These are phyloP conservation scores for Vigna mungo DNA, from an alignment of 306 rosid species.

Conservation along the genomic window DNA sequence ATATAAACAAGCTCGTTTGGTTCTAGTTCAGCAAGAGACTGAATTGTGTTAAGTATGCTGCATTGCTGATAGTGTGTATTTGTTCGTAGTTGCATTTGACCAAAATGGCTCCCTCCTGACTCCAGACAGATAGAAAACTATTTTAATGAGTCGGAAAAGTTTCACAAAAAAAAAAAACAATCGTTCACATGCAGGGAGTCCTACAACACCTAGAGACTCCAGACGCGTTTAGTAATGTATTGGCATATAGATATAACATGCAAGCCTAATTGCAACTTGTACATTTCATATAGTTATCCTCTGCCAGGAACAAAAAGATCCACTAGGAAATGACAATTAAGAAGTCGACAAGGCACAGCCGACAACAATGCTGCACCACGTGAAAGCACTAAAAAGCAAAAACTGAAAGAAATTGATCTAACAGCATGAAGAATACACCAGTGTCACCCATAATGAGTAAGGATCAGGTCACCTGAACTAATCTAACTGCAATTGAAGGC, in stretches of 20 bases:
- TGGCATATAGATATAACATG: not conserved
- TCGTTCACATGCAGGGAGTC: slow-evolving; percentile 6
- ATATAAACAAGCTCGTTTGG: not conserved
- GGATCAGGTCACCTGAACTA: slow-evolving; percentile 77
- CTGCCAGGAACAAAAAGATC: slow-evolving; percentile 20
- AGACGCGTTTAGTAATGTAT: not conserved
- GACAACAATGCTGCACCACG: slow-evolving; percentile 25
- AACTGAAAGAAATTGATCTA: slow-evolving; percentile 12
- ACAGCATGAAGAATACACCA: slow-evolving; percentile 27
- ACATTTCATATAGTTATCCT: slow-evolving; percentile 30
- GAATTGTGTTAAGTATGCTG: slow-evolving; percentile 9
- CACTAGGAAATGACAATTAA: not conserved
- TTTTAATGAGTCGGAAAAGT: not conserved
- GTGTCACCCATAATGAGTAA: not conserved
- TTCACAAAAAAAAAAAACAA: not conserved
- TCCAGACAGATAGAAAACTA: slow-evolving; percentile 14
- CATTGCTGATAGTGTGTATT: slow-evolving; percentile 14
- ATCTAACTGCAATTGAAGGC: slow-evolving; percentile 96
- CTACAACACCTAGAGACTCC: slow-evolving; percentile 4
- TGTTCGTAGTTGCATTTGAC: slow-evolving; percentile 24
- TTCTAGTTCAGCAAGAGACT: slow-evolving; percentile 9
- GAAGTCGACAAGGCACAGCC: not conserved
- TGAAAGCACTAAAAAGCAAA: slow-evolving; percentile 16
- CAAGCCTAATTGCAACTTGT: slow-evolving; percentile 19
- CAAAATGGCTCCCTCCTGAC: slow-evolving; percentile 8